These are phyloP conservation scores for Neurospora tetraspora DNA, from an alignment of 495 filamentous ascomycete genomes.

Conservation along the genomic window DNA sequence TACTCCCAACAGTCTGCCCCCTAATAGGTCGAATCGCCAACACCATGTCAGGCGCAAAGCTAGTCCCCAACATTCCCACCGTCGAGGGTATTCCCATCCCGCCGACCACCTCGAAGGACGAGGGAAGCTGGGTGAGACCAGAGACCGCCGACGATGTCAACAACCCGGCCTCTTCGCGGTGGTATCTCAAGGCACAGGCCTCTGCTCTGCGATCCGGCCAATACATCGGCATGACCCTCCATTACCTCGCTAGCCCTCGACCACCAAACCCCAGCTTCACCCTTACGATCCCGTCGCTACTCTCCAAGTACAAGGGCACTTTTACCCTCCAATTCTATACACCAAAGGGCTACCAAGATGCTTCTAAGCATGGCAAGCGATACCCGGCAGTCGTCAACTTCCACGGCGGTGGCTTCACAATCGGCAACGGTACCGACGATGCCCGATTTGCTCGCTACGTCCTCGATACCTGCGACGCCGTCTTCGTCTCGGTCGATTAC, in stretches of 20 bases:
- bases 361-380: constrained; percentile 42
- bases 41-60: neutral
- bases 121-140: constrained; percentile 10
- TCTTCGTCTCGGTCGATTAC: constrained; percentile 64
- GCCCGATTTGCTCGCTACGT: constrained; percentile 53
- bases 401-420: constrained; percentile 70
- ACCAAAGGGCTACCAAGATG: constrained; percentile 50
- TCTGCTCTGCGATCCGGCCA: constrained; percentile 69
- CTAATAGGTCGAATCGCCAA: neutral
- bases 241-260: constrained; percentile 55
- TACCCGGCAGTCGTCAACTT: constrained; percentile 63
- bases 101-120: constrained; percentile 5
- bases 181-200: constrained; percentile 64
- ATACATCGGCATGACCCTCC: constrained; percentile 67
- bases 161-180: constrained; percentile 40
- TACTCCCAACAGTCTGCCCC: neutral
- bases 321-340: constrained; percentile 76
- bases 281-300: constrained; percentile 49
- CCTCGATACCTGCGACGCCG: constrained; percentile 41
- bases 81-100: constrained; percentile 30
- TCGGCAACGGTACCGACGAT: constrained; percentile 63
- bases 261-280: constrained; percentile 60
- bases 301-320: constrained; percentile 41
- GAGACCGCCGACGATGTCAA: constrained; percentile 30
- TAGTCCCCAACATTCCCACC: constrained; percentile 18